phyloP scores from a whole-genome alignment of 306 rosid species.

The Rubus idaeus region DNA sequence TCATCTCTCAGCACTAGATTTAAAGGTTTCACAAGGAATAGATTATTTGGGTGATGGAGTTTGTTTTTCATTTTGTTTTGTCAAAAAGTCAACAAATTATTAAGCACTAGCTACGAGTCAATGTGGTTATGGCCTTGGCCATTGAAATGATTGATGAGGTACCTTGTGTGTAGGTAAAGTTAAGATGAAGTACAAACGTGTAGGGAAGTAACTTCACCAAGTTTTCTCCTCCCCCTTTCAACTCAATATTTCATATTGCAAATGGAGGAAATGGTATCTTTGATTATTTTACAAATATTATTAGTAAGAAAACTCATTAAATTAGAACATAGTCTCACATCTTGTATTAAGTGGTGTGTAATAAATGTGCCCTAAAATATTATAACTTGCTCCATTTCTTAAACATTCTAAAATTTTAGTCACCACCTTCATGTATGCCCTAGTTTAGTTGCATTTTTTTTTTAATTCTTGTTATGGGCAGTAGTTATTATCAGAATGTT shows the following conservation, averaged over 20 bases:
- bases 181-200: slow-evolving; percentile 10
- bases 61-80: not conserved
- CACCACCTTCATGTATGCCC: not conserved
- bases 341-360: not conserved
- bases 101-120: not conserved
- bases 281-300: slow-evolving; percentile 1
- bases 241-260: slow-evolving; percentile 11
- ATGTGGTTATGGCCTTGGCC: slow-evolving; percentile 17
- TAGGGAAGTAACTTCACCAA: slow-evolving; percentile 28
- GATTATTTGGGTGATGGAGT: not conserved
- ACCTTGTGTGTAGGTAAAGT: not conserved
- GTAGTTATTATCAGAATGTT: too few species aligned
- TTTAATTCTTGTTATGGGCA: too few species aligned
- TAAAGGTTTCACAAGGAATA: not conserved
- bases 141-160: slow-evolving; percentile 8
- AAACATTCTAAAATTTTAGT: slow-evolving; percentile 1
- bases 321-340: not conserved
- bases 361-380: not conserved
- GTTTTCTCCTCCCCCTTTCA: slow-evolving; percentile 16
- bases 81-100: slow-evolving; percentile 8
- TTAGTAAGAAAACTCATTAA: not conserved
- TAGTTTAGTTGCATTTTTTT: not conserved
- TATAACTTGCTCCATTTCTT: not conserved
- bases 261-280: slow-evolving; percentile 10
- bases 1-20: not conserved